Conservation (phyloP, 2,329 filamentous ascomycete species). For the Shiraia bambusicola region DNA sequence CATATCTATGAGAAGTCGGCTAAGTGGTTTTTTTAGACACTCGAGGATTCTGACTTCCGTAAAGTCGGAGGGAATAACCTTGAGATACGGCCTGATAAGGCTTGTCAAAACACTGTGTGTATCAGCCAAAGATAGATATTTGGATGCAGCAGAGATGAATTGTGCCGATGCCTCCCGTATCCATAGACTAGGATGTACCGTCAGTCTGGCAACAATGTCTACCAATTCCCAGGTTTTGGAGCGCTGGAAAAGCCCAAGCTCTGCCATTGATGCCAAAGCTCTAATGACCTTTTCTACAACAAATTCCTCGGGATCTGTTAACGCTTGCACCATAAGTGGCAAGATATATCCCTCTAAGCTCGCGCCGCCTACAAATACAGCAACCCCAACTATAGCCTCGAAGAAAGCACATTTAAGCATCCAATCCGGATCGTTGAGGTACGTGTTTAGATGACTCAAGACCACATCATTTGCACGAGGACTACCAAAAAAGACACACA, state of each 20-base stretch:
- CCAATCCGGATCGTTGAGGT: slow-evolving; percentile 95
- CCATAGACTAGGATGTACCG: slow-evolving; percentile 93
- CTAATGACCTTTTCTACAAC: slow-evolving; percentile 89
- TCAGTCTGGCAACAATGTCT: slow-evolving; percentile 78
- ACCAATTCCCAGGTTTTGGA: slow-evolving; percentile 85
- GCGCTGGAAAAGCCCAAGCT: slow-evolving; percentile 82
- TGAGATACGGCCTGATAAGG: slow-evolving; percentile 78
- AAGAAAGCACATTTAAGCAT: slow-evolving; percentile 96
- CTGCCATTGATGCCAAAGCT: slow-evolving; percentile 83
- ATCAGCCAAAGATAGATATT: slow-evolving; percentile 76
- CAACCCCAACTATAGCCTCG: slow-evolving; percentile 89
- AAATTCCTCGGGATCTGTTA: slow-evolving; percentile 90
- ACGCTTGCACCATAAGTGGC: slow-evolving; percentile 90
- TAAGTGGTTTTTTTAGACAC: slow-evolving; percentile 76
- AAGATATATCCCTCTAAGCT: slow-evolving; percentile 94
- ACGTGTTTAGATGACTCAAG: slow-evolving; percentile 92
- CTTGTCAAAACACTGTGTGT: slow-evolving; percentile 80
- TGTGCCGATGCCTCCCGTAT: slow-evolving; percentile 86
- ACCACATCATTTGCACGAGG: slow-evolving; percentile 95
- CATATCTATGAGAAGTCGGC: slow-evolving; percentile 79
- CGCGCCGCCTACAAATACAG: slow-evolving; percentile 82
- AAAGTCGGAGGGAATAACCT: slow-evolving; percentile 68
- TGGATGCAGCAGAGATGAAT: slow-evolving; percentile 76
- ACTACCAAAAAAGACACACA: slow-evolving; percentile 94
- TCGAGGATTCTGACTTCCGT: slow-evolving; percentile 76